These are phyloP conservation scores for Acacia pycnantha DNA, from an alignment of 331 rosid species.

Conservation along the genomic window DNA sequence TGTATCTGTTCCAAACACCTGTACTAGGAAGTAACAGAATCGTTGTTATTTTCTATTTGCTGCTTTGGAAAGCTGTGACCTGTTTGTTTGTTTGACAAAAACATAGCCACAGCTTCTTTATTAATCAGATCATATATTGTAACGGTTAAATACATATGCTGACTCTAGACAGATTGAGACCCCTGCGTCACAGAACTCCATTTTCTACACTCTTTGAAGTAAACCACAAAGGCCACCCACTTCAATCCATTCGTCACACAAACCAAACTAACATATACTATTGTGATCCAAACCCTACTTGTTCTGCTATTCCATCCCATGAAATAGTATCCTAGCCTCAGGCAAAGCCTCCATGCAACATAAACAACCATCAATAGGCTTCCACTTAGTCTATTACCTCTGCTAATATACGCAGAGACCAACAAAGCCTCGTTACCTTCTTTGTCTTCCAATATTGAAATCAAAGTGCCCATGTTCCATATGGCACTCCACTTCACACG, in stretches of 20 bases:
- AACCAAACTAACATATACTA: neutral
- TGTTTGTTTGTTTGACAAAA: neutral
- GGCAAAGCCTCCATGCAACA: slow-evolving; percentile 29
- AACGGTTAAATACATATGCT: neutral
- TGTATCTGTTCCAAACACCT: too few species aligned
- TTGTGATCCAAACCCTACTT: neutral
- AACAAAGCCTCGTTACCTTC: slow-evolving; percentile 33
- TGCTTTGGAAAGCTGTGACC: neutral
- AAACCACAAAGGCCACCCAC: slow-evolving; percentile 37
- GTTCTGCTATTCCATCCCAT: slow-evolving; percentile 15
- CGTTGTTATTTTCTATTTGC: neutral
- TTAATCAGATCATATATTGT: neutral
- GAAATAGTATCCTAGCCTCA: slow-evolving; percentile 32
- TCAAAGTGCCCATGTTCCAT: slow-evolving; percentile 48
- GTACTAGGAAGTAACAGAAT: neutral
- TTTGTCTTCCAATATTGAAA: slow-evolving; percentile 41
- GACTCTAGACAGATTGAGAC: slow-evolving; percentile 3
- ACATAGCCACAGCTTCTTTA: too few species aligned
- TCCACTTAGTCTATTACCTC: slow-evolving; percentile 32
- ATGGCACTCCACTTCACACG: slow-evolving; percentile 40
- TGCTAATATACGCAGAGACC: slow-evolving; percentile 31
- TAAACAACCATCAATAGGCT: slow-evolving; percentile 38
- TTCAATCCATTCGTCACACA: slow-evolving; percentile 10
- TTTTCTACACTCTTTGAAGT: slow-evolving; percentile 41
- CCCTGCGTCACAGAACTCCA: slow-evolving; percentile 17